Base-by-base conservation (phyloP, 163 green algal species). In the Scenedesmus sp. region DNA sequence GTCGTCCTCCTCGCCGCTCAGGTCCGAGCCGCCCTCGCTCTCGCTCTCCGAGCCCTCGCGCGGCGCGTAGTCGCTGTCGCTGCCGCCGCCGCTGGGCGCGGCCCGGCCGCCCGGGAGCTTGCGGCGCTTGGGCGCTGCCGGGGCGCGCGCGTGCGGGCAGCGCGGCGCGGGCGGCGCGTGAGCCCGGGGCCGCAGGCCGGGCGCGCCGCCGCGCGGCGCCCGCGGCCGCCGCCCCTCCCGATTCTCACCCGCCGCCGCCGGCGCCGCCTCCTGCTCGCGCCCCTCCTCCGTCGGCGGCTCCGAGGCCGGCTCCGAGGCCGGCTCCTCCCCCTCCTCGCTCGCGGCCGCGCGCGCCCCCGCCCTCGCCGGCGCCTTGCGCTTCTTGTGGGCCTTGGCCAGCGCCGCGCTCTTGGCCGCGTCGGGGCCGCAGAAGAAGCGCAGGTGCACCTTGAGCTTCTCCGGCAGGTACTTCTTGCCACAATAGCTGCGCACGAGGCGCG, bases 341-440 rank as follows among this genome's bases (percentile, higher is more conserved):
- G 28, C 70, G 1, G 22, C 75, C 24, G 48, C 58, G 28, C n/a
- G 53, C 73, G 45, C 70, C 53, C 17, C 64, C 34, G 24, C 42
- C 11, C n/a, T 51, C 1, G 6, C 39, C 17, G 18, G 63, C 18
- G 36, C 15, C 42, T 74, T 39, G 13, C 87, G 82, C 86, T 97
- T 97, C 82, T 93, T 94, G 82, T 96, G 74, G 86, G 91, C 84
- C 86, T 91, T 93, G 26, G 93, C 90, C 81, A 94, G 91, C 56
- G 89, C 91, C 18, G 86, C 92, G 0, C 75, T 95, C 87, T 96
- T 95, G 39, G 91, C 64, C 0, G 94, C 94, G 48, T 94, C 69
- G 0, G 95, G 95, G 10, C 95, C 95, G 81, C 95, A 99, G 80
- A 99, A 99, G 88, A 94, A 99, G 34, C 84, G 85, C 70, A 93